Evolutionary conservation across 108 stramenopile species (phyloP), one percentile per base, ranked within the genome.

Genomic region (Nitzschia putrida): DNA sequence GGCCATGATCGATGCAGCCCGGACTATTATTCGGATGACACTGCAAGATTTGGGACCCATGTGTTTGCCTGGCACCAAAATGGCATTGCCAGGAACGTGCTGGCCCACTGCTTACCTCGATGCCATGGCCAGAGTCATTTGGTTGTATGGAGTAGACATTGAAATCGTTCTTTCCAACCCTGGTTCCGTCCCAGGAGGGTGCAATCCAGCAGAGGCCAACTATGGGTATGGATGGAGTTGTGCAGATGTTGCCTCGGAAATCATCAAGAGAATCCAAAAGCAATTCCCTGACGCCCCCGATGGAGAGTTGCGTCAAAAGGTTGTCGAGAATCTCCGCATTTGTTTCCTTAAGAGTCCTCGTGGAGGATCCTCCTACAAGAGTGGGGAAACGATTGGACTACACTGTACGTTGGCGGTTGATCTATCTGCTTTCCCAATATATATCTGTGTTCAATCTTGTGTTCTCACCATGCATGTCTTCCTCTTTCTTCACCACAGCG

Each of bases 181-280:
- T n/a, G 45, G 37, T 20, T 58, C 61, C 14, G 66, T 68, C 53
- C 75, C 76, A 37, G 80, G 65, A 65, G 70, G 77, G 24, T 64
- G 85, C 37, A 68, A 67, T 23, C 57, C 69, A 5, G 79, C 80
- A 5, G 87, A 83, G 56, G 84, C 84, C 16, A 61, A 71, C 40
- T 87, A 85, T 59, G 83, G 86, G 8, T 83, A 83, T 59, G 86
- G 86, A 37, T 87, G 86, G 86, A 60, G 41, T 65, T 84, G 83
- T 50, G 77, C 73, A 7, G 86, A 87, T 79, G 86, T 87, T 24
- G 81, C 81, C 13, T 61, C 77, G 10, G 81, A 79, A 66, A 71
- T 79, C 29, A 79, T 75, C 64, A 79, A 79, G 45, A 0, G 60
- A 37, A 76, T 79, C 61, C 54, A 65, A 55, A 59, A 72, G 13